phyloP scores from a whole-genome alignment of 164 flowering plant species.

The Stephania japonica region DNA sequence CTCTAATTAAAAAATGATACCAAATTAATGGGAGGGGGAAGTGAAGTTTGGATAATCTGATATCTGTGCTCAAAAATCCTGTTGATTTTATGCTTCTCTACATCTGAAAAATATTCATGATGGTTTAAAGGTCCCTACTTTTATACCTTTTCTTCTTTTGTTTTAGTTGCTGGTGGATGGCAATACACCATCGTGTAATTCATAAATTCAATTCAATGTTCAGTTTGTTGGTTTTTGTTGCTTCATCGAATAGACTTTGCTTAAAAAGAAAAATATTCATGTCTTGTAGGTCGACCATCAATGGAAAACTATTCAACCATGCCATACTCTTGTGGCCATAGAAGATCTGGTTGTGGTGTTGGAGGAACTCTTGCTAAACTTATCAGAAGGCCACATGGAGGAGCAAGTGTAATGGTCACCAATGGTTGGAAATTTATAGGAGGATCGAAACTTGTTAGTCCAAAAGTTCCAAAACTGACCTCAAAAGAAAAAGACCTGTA shows the following conservation, averaged over 20 bases:
- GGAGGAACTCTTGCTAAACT: conserved; percentile 11
- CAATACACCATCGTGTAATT: neutral
- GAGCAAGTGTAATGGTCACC: conserved; percentile 8
- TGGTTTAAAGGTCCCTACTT: neutral
- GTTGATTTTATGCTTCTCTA: neutral
- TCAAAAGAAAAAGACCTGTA: conserved; percentile 17
- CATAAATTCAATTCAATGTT: neutral
- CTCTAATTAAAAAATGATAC: neutral
- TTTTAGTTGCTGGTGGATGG: neutral
- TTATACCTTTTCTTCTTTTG: neutral
- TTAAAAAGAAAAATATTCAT: neutral
- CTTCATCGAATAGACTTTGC: neutral
- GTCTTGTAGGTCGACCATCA: conserved; percentile 18
- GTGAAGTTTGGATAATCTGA: neutral
- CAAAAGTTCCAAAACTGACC: conserved; percentile 20
- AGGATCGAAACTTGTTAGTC: conserved; percentile 36
- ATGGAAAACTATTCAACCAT: conserved; percentile 8
- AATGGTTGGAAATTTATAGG: conserved; percentile 38
- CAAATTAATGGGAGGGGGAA: neutral
- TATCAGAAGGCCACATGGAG: conserved; percentile 14
- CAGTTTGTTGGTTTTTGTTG: neutral
- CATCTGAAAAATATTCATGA: neutral
- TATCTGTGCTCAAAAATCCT: neutral
- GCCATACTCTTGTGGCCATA: conserved; percentile 8
- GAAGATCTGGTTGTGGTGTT: conserved; percentile 7